Conservation (phyloP, 352 stramenopile species). For the Phytophthora chlamydospora region DNA sequence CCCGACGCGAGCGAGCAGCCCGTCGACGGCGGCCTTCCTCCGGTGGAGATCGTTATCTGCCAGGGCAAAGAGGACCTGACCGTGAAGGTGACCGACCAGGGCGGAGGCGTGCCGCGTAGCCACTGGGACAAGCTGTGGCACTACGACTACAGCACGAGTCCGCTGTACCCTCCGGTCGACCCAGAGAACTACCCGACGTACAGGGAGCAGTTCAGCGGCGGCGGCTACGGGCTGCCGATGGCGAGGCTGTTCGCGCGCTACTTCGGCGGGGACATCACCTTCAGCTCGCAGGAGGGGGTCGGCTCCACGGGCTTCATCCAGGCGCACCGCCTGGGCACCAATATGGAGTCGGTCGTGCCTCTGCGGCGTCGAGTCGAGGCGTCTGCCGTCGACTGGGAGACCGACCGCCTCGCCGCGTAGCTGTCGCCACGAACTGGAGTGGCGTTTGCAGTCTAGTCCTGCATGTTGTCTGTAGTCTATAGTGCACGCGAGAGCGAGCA, state of each 20-base stretch:
- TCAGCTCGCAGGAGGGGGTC: too few relatives aligned
- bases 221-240: slow-evolving; percentile 2
- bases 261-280: too few relatives aligned
- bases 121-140: slow-evolving; percentile 15
- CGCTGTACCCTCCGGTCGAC: slow-evolving; percentile 7
- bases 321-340: not conserved
- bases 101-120: slow-evolving; percentile 4
- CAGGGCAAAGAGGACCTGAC: slow-evolving; percentile 95
- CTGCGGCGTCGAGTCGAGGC: slow-evolving; percentile 3
- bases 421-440: not conserved
- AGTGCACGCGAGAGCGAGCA: not conserved
- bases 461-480: not conserved
- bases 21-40: slow-evolving; percentile 65
- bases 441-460: not conserved
- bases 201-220: slow-evolving; percentile 10
- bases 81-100: slow-evolving; percentile 12
- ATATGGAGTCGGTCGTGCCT: slow-evolving; percentile 15
- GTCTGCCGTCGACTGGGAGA: not conserved
- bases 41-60: slow-evolving; percentile 97
- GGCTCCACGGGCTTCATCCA: too few relatives aligned
- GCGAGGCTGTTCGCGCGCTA: too few relatives aligned
- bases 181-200: slow-evolving; percentile 16
- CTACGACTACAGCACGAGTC: slow-evolving; percentile 15
- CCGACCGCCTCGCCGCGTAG: not conserved
- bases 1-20: slow-evolving; percentile 67